These are phyloP conservation scores for Colletotrichum navitas DNA, from an alignment of 2,329 filamentous ascomycete genomes.

Conservation along the genomic window DNA sequence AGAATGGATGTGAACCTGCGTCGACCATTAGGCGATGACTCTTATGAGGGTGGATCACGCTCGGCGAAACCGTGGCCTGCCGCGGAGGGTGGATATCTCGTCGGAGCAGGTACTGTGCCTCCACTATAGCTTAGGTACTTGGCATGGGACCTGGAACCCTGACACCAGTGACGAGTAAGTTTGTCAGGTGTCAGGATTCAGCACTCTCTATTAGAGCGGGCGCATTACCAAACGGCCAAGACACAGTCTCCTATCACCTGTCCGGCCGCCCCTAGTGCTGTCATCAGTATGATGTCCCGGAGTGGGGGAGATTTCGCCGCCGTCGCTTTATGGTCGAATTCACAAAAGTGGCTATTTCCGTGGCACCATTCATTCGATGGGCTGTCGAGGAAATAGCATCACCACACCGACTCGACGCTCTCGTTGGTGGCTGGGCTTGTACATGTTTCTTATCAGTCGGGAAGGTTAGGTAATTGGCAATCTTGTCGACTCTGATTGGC, in stretches of 20 bases:
- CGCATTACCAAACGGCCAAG: constrained; percentile 32
- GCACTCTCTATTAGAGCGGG: constrained; percentile 27
- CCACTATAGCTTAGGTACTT: constrained; percentile 38
- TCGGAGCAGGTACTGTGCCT: constrained; percentile 27
- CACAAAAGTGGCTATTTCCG: constrained; percentile 10
- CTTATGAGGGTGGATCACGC: not conserved
- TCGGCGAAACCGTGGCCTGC: constrained; percentile 19
- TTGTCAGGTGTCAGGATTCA: not conserved
- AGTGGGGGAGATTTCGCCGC: not conserved
- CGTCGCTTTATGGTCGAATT: not conserved
- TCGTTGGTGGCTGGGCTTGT: constrained; percentile 27
- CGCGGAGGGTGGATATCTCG: constrained; percentile 19
- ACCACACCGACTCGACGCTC: constrained; percentile 30
- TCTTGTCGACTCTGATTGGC: constrained; percentile 23
- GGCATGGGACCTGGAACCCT: constrained; percentile 36
- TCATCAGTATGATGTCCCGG: not conserved
- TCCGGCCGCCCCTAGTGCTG: not conserved
- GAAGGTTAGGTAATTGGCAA: constrained; percentile 42
- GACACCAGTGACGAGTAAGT: constrained; percentile 35
- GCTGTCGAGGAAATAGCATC: not conserved
- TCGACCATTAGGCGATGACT: constrained; percentile 17
- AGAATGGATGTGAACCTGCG: not conserved
- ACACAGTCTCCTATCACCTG: constrained; percentile 18
- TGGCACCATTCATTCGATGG: constrained; percentile 24
- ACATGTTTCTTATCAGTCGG: constrained; percentile 40